phyloP scores from a whole-genome alignment of 1,139 yeast species.

The Yamadazyma blattariae region DNA sequence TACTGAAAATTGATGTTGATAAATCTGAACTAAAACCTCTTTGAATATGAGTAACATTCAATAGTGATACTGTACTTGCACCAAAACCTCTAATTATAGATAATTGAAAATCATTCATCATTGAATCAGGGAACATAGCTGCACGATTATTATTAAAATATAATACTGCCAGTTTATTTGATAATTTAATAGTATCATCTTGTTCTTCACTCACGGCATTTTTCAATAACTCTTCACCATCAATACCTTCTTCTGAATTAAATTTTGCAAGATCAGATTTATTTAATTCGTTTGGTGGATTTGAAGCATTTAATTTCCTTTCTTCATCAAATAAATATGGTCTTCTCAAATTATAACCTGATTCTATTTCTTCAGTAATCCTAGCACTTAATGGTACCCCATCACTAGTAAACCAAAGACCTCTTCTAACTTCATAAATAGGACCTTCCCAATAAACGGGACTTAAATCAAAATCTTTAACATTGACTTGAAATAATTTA shows the following conservation, averaged over 20 bases:
- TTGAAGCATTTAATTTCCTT: constrained; percentile 6
- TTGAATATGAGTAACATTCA: constrained; percentile 35
- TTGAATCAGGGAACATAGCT: constrained; percentile 34
- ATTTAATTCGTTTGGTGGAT: constrained; percentile 1
- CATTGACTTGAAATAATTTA: constrained; percentile 67
- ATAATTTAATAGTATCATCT: constrained; percentile 30
- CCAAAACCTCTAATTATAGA: constrained; percentile 40
- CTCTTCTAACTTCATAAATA: constrained; percentile 75
- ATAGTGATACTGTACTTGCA: constrained; percentile 26
- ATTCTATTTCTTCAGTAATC: constrained; percentile 60
- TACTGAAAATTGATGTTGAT: constrained; percentile 22
- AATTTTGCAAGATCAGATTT: constrained; percentile 14
- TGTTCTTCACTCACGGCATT: constrained; percentile 9
- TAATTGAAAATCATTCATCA: constrained; percentile 34
- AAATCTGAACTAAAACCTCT: constrained; percentile 37
- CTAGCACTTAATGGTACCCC: constrained; percentile 57
- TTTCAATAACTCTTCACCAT: not conserved
- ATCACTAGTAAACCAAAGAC: constrained; percentile 73
- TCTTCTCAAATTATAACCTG: constrained; percentile 38
- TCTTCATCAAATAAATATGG: constrained; percentile 25
- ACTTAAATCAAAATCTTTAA: constrained; percentile 47
- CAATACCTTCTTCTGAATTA: constrained; percentile 10
- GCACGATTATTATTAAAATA: constrained; percentile 34
- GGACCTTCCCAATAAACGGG: constrained; percentile 95
- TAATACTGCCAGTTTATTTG: constrained; percentile 29